A percentile compares a stretch with the other conserved stretches of the same genome.
Evolutionary conservation across 345 rosid species (phyloP).

Genomic region (Brassica rapa): DNA sequence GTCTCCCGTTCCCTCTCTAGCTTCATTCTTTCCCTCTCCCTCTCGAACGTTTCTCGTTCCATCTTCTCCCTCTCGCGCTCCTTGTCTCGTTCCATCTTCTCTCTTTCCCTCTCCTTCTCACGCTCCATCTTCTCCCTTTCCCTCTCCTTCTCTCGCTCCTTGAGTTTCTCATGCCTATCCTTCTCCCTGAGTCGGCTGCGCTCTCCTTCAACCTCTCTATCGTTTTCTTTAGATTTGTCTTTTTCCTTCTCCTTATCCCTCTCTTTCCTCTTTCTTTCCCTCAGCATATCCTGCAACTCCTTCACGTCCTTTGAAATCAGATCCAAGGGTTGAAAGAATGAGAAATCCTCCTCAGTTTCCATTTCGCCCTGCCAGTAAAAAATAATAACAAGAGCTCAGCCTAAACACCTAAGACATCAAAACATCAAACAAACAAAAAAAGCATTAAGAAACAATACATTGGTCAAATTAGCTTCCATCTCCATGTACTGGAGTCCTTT

Average conservation of each 20-base stretch:
- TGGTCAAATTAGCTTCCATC: conserved; percentile 94
- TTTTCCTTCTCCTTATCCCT: conserved; percentile 67
- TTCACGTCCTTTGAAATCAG: conserved; percentile 85
- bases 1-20: conserved; percentile 30
- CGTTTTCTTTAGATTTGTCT: conserved; percentile 49
- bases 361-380: conserved; percentile 59
- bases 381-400: too few relatives aligned
- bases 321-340: conserved; percentile 94
- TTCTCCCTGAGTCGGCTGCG: conserved; percentile 64
- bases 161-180: conserved; percentile 71
- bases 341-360: conserved; percentile 92
- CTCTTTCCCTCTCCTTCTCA: conserved; percentile 70
- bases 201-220: conserved; percentile 59
- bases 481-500: conserved; percentile 96
- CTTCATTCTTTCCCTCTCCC: conserved; percentile 64
- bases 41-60: conserved; percentile 54
- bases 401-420: too few relatives aligned
- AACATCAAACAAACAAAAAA: conserved; percentile 1
- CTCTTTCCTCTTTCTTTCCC: conserved; percentile 75
- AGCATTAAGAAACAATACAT: conserved; percentile 46
- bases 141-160: conserved; percentile 53
- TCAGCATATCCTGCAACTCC: conserved; percentile 74
- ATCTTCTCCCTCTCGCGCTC: conserved; percentile 31
- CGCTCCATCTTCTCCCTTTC: conserved; percentile 36
- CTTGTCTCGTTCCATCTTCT: conserved; percentile 54